Base-by-base conservation (phyloP, 805 yeast species). In the Saturnispora sekii region DNA sequence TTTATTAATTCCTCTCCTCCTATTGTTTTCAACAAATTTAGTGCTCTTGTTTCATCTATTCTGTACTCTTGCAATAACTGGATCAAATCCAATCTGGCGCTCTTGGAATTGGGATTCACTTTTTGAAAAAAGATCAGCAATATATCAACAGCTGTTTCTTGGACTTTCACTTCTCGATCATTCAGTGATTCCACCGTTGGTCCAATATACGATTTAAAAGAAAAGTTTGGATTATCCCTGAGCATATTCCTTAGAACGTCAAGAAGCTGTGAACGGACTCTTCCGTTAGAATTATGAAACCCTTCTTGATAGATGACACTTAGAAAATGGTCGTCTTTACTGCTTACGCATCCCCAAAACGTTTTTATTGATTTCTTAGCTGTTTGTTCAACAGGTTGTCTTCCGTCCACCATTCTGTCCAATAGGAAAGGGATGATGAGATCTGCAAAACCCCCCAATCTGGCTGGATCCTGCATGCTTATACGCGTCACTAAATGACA, bases 401-500 rank as follows among this genome's bases (percentile, higher is more conserved):
- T 71, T 1, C 63, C 51, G 47, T 73, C 77, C 5, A 68, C 67
- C 31, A 79, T 56, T 32, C 70, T 61, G 39, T 66, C 66, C 10
- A 78, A 57, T n/a, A 79, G 51, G 6, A 74, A 66, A 2, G 84
- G 84, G 4, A 79, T 56, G 3, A 75, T 70, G 18, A 66, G 58
- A 44, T 63, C 65, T 34, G 73, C 65, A 33, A 72, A 71, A 2
- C 61, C 56, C 47, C 62, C 63, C 36, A 78, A 61, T 0, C 71
- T 64, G 9, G 58, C 54, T 1, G 67, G 60, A 51, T 77, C 81
- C 58, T 78, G 84, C 59, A 76, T 72, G 39, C 77, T 70, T 5
- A 78, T 73, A 16, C 84, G 61, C 47, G 76, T 77, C 29, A 78
- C 70, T 43, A 77, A 58, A 53, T 78, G 81, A 40, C 79, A 75